Evolutionary conservation across 2,329 filamentous ascomycete genomes (phyloP), one percentile per base, ranked within the genome.

Genomic region (Microsporum ferrugineum): DNA sequence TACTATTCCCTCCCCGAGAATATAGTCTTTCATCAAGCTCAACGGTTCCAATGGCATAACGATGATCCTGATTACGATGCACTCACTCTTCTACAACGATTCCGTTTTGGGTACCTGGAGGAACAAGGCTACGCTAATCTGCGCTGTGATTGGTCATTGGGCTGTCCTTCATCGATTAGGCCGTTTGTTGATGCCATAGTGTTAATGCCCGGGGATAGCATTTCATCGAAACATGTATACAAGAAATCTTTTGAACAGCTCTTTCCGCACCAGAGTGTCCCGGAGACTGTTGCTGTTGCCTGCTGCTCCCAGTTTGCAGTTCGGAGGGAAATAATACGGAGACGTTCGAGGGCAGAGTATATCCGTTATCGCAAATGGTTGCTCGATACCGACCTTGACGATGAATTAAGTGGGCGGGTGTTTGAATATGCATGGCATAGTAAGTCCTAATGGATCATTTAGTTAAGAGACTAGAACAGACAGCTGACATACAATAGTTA

Each of bases 251-350:
- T 78, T 77, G 71, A 70, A 1, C 76, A 80, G 65, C 66, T 80
- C 8, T 79, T 80, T 63, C 77, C 77, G 1, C 68, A 72, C 45
- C 72, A 74, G 41, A 70, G 73, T 2, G 71, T 79, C 14, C 78
- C 77, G 1, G 66, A 72, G n/a, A 78, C 83, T 0, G 76, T 86
- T 0, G 78, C 82, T 1, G 82, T 85, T 64, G 80, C 84, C 2
- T 86, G 84, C 69, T 86, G 84, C 67, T 82, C 81, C 1, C 84
- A 87, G 65, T 86, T 87, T 66, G 84, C 83, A 3, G 71, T 86
- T 2, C 82, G 80, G 4, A 72, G 79, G 1, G 81, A 84, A 51
- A 77, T 81, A 3, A 82, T 86, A 60, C 78, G 74, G 7, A 73
- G 77, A 1, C 78, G 81, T 34, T 81, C 82, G 1, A 75, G 77